Conservation (phyloP, 2,329 filamentous ascomycete species). For the Scytalidium lignicola region DNA sequence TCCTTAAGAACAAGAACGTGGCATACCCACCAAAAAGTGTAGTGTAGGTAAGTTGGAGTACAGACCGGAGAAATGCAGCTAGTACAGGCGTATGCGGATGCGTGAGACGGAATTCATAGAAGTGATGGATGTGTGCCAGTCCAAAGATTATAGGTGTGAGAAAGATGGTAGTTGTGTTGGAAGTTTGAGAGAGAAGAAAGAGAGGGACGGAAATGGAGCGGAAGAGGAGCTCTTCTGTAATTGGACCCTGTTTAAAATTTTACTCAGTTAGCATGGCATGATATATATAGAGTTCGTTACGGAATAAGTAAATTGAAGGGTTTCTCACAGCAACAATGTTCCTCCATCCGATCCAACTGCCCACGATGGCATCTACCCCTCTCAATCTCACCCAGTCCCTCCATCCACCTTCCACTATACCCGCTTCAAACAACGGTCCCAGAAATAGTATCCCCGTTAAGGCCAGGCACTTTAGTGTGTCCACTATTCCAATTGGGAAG, state of each 20-base stretch:
- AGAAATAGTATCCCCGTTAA: constrained; percentile 76
- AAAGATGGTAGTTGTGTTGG: constrained; percentile 59
- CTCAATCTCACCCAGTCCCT: constrained; percentile 54
- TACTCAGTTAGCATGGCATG: neutral
- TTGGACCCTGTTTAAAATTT: constrained; percentile 53
- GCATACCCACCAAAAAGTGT: constrained; percentile 91
- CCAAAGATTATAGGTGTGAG: constrained; percentile 85
- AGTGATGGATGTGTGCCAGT: constrained; percentile 89
- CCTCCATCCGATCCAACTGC: constrained; percentile 76
- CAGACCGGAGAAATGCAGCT: constrained; percentile 62
- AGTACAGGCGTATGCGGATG: constrained; percentile 64
- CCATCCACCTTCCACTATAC: constrained; percentile 69
- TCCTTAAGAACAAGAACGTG: constrained; percentile 82
- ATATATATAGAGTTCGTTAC: too few species aligned
- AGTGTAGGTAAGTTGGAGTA: constrained; percentile 86
- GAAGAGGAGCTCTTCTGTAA: constrained; percentile 93
- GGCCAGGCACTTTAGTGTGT: constrained; percentile 58
- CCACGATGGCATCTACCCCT: constrained; percentile 54
- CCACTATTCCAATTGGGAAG: constrained; percentile 67
- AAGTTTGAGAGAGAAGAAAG: constrained; percentile 62
- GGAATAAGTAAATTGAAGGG: too few species aligned
- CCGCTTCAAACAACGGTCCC: constrained; percentile 76
- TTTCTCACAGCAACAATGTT: constrained; percentile 76
- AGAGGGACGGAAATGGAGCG: constrained; percentile 80
- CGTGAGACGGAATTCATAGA: constrained; percentile 86